Base-by-base conservation (phyloP, 2,329 filamentous ascomycete species). In the Fusarium penzigii region DNA sequence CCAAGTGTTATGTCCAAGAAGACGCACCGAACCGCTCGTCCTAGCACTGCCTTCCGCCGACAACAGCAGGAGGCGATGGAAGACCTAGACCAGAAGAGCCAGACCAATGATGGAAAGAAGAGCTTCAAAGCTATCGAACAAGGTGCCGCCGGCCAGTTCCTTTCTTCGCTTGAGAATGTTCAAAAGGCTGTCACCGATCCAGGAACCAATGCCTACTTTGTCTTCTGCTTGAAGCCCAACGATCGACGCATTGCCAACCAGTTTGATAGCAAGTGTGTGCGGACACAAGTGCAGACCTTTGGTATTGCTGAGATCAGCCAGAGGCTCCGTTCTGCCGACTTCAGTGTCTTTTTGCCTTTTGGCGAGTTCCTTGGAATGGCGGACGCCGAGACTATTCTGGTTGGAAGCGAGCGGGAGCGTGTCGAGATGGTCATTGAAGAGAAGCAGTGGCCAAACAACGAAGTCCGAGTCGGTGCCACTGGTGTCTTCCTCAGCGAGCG, bases 221-320 rank as follows among this genome's bases (percentile, higher is more conserved):
- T 99, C 42, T 97, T 99, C 73, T 99, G 94, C 67, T 75, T 99
- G 58, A 99, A 99, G 74, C 93, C 94, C 17, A 99, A 99, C 63
- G 94, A 99, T 69, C 84, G 94, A 48, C 86, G 94, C 45, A 99
- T 99, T 61, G 93, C 94, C 56, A 99, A 99, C 63, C 94, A 99
- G 67, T 99, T 97, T 64, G 94, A 99, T 72, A 97, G 92, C 81
- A 97, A 97, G 72, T 99, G 94, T 69, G 94, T 99, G 17, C 87
- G 94, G 5, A 90, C 89, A 11, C 94, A 99, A 69, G 83, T 99
- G 1, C 93, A 97, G 68, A 96, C 92, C 0, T 90, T 97, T 62
- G 94, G 94, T 32, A 96, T 99, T 65, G 92, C 92, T 1, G 94
- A 99, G 69, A 97, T 99, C 70, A 96, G 92, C 68, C 92, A 97